A percentile compares a stretch with the other conserved stretches of the same genome.
Evolutionary conservation across 768 basidiomycete species (phyloP).

Genomic region (Crepidotus variabilis): DNA sequence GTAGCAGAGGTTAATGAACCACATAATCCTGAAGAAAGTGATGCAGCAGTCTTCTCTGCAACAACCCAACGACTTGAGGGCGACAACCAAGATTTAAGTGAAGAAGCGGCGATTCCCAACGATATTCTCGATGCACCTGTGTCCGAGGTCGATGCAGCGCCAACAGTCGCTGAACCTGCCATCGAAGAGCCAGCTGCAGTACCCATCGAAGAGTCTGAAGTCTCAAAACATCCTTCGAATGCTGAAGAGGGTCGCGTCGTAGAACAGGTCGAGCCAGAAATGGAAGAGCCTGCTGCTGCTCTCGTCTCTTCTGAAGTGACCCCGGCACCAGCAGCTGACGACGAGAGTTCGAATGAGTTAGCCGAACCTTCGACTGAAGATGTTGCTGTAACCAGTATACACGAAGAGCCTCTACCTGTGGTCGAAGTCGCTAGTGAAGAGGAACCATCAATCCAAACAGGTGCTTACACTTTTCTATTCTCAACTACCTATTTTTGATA

Average conservation of each 20-base stretch:
- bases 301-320: too few relatives aligned
- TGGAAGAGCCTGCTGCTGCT: background rate
- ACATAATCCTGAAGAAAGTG: background rate
- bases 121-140: background rate
- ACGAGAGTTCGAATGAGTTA: too few relatives aligned
- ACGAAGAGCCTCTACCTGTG: background rate
- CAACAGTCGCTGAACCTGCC: background rate
- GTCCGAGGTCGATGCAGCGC: conserved; percentile 5
- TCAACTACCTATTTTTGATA: background rate
- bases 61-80: background rate
- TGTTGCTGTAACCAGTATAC: background rate
- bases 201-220: background rate
- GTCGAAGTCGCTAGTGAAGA: background rate
- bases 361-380: background rate
- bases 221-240: background rate
- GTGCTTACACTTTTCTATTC: background rate
- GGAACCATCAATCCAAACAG: background rate
- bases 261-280: too few relatives aligned
- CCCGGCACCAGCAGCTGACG: too few relatives aligned
- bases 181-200: conserved; percentile 3
- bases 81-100: too few relatives aligned
- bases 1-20: background rate
- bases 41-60: background rate
- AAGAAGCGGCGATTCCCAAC: too few relatives aligned
- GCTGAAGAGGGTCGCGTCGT: background rate